Base-by-base conservation (phyloP, 2,329 filamentous ascomycete species). In the Neonectria hederae region DNA sequence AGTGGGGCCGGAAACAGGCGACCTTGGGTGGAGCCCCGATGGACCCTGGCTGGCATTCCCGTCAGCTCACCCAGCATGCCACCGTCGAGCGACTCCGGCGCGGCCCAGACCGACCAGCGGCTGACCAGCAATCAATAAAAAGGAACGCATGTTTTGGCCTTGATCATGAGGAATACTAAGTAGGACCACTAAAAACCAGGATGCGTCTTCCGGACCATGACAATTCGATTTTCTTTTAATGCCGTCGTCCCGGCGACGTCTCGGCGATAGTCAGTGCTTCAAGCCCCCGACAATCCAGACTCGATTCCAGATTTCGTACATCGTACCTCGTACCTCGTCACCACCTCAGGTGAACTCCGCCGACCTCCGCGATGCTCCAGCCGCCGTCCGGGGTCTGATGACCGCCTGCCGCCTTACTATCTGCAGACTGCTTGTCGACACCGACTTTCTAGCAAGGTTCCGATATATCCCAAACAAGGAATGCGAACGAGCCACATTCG, bases 1-100 rank as follows among this genome's bases (percentile, higher is more conserved):
- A 71, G 72, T 74, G 72, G 72, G 70, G 72, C 70, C 68, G 68
- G 66, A 49, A 74, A 72, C 72, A 74, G 72, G 70, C 70, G 69
- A 74, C 69, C 60, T 60, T 59, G 55, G 28, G 72, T 74, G 72
- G 72, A 70, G 63, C 63, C 67, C 62, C 56, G 46, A 71, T 65
- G 67, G 69, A 71, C 67, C 70, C 67, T 54, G 69, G 52, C 63
- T 64, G 63, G 58, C 54, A 53, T 55, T 54, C 55, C 55, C 58
- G 55, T 69, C 68, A 69, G 67, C 69, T 72, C 71, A 73, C 65
- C 63, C 60, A 73, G 71, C 71, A 73, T 73, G 68, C 71, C 71
- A 73, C 66, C 56, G 45, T 69, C 60, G 40, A 70, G 65, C 64
- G 45, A 73, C 61, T 63, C 68, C 62, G 69, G 59, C 67, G 61